phyloP scores from a whole-genome alignment of 345 rosid species.

The Eucalyptus guilfoylei region DNA sequence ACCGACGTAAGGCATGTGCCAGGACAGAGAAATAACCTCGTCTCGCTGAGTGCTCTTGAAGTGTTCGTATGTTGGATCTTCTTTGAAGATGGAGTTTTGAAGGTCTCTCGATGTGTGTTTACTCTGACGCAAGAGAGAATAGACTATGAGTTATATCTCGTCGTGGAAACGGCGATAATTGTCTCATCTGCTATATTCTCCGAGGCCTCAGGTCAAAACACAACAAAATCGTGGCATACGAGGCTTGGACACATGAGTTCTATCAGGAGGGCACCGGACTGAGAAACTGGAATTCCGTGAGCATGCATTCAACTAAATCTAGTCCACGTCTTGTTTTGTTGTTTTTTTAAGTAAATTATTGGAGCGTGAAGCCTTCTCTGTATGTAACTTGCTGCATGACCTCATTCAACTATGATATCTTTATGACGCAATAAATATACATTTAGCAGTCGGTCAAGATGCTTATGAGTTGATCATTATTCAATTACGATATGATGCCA shows the following conservation, averaged over 20 bases:
- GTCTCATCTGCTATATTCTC: neutral
- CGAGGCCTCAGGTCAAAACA: neutral
- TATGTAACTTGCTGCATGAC: neutral
- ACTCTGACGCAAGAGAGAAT: neutral
- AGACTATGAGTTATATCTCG: neutral
- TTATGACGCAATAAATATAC: neutral
- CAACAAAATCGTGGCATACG: neutral
- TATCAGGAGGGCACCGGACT: neutral
- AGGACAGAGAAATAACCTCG: neutral
- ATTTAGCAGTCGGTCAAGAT: neutral
- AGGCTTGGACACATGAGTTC: neutral
- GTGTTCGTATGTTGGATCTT: neutral
- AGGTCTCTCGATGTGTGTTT: neutral
- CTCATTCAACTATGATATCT: neutral
- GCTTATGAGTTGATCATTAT: neutral
- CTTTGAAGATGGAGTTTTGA: neutral
- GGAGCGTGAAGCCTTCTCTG: neutral
- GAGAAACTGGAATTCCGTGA: neutral
- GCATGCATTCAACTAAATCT: neutral
- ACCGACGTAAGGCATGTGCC: neutral
- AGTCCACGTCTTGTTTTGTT: neutral
- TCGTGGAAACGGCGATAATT: neutral
- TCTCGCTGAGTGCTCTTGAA: neutral
- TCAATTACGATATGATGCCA: neutral
- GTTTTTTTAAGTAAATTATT: neutral